Evolutionary conservation across 2,329 filamentous ascomycete species (phyloP), one percentile per base, ranked within the genome.

Genomic region (Cladosporium sp.): DNA sequence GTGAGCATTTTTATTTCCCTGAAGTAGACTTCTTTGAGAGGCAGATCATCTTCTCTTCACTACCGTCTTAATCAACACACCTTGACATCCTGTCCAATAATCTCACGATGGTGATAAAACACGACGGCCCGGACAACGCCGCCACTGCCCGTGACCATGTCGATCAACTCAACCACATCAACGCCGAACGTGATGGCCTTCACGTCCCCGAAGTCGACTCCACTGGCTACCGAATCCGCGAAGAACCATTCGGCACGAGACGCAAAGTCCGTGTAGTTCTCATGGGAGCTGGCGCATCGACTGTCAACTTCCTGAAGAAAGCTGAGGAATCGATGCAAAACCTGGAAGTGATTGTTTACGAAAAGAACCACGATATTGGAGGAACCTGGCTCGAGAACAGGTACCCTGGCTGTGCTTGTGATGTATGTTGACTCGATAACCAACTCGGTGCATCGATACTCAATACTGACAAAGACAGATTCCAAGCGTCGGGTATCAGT

Each of bases 401-500:
- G 32, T 78, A 80, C 62, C 77, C 78, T 5, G 79, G 79, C 11
- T 79, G 80, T 71, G 74, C 78, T 30, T 80, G 80, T 70, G 80
- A 84, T 54, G 63, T 65, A 59, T 51, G 54, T 46, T 7, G 14
- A 23, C 65, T 32, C 63, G 1, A 7, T 21, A 28, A 2, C 16
- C n/a, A 28, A 25, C 4, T 8, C 14, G 23, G 23, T 14, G 3
- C 13, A 46, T 21, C 1, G 2, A 11, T 21, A 6, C 10, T 5
- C 39, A 2, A 51, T 25, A 16, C 63, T 65, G 25, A 64, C 28
- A 7, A 26, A 3, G 1, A 30, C 28, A 65, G 43, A 81, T 83
- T 34, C 32, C 32, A 34, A 76, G 76, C 5, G 80, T 83, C 57
- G 80, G 79, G 28, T 83, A 84, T 59, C 81, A 84, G 65, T 84